Conservation (phyloP, 1,139 yeast genomes). For the Protomyces macrosporus region DNA sequence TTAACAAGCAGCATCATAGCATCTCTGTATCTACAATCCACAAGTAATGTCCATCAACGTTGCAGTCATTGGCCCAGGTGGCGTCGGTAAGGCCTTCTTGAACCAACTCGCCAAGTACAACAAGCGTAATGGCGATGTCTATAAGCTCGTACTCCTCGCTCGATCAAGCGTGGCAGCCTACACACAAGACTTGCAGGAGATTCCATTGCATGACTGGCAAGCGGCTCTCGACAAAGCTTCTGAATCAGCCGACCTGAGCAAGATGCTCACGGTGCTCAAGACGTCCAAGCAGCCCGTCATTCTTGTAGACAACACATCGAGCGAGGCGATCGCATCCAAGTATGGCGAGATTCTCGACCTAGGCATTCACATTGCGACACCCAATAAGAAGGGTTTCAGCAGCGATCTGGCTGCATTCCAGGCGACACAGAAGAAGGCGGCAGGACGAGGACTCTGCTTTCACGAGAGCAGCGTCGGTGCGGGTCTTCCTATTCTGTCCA, state of each 20-base stretch:
- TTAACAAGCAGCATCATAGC: no score
- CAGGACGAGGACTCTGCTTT: conserved; percentile 58
- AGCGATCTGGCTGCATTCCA: conserved; percentile 71
- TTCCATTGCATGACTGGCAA: conserved; percentile 59
- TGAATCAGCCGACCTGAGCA: conserved; percentile 50
- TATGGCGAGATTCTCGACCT: conserved; percentile 68
- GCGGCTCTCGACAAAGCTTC: conserved; percentile 45
- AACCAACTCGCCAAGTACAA: conserved; percentile 55
- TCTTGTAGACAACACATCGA: conserved; percentile 89
- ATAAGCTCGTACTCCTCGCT: conserved; percentile 62
- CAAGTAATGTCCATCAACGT: background rate
- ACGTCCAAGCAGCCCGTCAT: conserved; percentile 70
- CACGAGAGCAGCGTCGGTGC: conserved; percentile 99
- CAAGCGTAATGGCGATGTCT: conserved; percentile 76
- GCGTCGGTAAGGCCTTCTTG: conserved; percentile 88
- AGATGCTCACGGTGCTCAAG: conserved; percentile 57
- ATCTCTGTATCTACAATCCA: no score
- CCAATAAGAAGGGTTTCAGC: conserved; percentile 97
- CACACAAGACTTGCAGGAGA: conserved; percentile 63
- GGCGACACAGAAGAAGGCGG: conserved; percentile 48
- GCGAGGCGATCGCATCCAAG: conserved; percentile 62
- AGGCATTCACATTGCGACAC: conserved; percentile 93
- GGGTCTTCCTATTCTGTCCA: conserved; percentile 87
- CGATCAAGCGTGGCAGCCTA: conserved; percentile 31
- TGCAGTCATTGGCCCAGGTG: conserved; percentile 53